Evolutionary conservation across 768 basidiomycete genomes (phyloP), one percentile per base, ranked within the genome.

Genomic region (Ramaria sp.): DNA sequence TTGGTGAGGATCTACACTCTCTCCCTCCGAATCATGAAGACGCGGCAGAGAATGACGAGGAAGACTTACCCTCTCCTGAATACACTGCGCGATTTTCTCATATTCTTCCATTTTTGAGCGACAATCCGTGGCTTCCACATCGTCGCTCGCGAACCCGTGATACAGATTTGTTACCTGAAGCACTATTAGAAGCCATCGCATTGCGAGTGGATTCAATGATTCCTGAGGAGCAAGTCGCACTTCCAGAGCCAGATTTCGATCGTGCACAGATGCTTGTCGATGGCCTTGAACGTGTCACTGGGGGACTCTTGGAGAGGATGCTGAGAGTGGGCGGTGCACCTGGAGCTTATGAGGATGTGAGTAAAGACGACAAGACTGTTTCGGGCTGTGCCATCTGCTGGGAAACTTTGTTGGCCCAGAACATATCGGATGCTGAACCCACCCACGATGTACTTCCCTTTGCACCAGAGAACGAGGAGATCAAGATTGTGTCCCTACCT

Each of bases 331-430:
- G 69, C 1, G 69, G 71, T 12, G 67, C 68, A 5, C 67, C 64
- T 0, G 69, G 70, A 4, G 67, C 62, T 0, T 65, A 67, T 15
- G 30, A 50, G 48, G 32, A 37, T 37, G 13, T 16, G 12, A 37
- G 48, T 36, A 28, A 37, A 16, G 48, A 37, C 3, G 30, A 74
- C 56, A 56, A 66, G 2, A 61, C 64, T 32, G 66, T 68, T 16
- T 73, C 78, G 12, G 69, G 68, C n/a, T 88, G 86, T 62, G 84
- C 86, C 2, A 78, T 88, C 45, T 88, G 86, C 63, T 88, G 83
- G 83, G 86, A 88, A 61, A 69, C 69, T 30, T 61, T 88, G 20
- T 65, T 88, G 52, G 72, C 76, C 48, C 76, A 56, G 64, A 77
- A 67, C 36, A 63, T 61, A 7, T 70, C 59, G 60, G 63, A 32